Percentiles rank a stretch among this genome's conserved stretches.
Evolutionary conservation across 345 rosid genomes (phyloP).

Genomic region (Eucalyptus sideroxylon): DNA sequence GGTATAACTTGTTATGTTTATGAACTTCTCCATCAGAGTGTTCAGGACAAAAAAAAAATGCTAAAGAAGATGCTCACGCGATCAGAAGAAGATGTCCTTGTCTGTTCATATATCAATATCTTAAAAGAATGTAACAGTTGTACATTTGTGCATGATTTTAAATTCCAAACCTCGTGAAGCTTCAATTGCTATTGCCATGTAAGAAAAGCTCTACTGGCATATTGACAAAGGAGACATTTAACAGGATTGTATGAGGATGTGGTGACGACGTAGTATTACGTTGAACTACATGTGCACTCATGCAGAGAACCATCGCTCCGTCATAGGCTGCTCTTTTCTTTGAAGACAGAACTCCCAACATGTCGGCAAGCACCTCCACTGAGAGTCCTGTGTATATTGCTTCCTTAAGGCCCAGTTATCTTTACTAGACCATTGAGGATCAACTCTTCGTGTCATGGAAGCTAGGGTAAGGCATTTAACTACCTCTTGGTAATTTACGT

Average conservation of each 20-base stretch:
- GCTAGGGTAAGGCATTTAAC: neutral
- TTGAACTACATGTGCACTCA: neutral
- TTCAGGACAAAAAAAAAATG: slow-evolving; percentile 46
- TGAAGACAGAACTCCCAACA: too few relatives aligned
- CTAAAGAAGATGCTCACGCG: slow-evolving; percentile 33
- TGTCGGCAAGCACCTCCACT: too few relatives aligned
- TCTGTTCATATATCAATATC: neutral
- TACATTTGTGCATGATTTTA: neutral
- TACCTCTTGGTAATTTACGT: neutral
- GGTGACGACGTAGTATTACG: neutral
- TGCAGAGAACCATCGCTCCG: neutral
- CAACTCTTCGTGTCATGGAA: neutral
- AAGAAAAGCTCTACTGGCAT: neutral
- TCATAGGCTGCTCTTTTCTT: too few relatives aligned
- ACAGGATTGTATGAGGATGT: neutral
- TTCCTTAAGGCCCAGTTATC: neutral
- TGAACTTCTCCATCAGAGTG: slow-evolving; percentile 72
- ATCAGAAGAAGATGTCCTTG: neutral
- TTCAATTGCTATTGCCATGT: neutral
- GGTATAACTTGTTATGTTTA: slow-evolving; percentile 67
- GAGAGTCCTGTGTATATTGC: neutral
- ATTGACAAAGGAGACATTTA: neutral
- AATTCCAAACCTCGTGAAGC: neutral
- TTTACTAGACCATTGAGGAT: neutral
- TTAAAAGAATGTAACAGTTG: neutral